A percentile compares a stretch with the other conserved stretches of the same genome.
These are phyloP conservation scores for Cinnamomum micranthum DNA, from an alignment of 164 flowering plant genomes.

Conservation along the genomic window DNA sequence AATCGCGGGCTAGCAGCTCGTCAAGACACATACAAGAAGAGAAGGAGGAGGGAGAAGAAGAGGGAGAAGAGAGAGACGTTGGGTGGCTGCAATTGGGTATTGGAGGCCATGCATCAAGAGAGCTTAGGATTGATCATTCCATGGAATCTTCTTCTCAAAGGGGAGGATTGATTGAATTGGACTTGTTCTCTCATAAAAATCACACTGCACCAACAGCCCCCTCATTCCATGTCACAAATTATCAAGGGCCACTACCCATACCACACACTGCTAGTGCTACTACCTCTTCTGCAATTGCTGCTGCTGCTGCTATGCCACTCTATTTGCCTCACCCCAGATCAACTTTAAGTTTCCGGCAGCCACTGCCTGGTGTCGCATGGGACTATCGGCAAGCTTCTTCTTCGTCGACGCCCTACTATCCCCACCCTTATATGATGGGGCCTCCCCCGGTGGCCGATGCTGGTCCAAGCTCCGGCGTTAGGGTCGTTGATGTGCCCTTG, in stretches of 20 bases:
- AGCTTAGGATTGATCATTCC: constrained; percentile 7
- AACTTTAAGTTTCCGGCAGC: constrained; percentile 20
- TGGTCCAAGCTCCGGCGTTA: constrained; percentile 40
- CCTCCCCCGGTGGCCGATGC: constrained; percentile 14
- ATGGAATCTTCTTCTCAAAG: constrained; percentile 1
- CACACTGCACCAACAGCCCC: constrained; percentile 20
- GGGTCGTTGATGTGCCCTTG: constrained; percentile 60
- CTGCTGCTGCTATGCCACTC: constrained; percentile 18
- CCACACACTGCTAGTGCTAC: not conserved
- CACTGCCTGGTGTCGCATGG: constrained; percentile 42
- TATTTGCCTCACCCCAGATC: constrained; percentile 30
- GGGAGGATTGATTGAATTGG: constrained; percentile 44
- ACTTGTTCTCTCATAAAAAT: constrained; percentile 39
- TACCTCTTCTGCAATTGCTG: not conserved
- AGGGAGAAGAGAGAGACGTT: constrained; percentile 24
- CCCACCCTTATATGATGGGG: constrained; percentile 9
- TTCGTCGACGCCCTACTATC: constrained; percentile 38
- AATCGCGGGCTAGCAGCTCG: constrained; percentile 53
- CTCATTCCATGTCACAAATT: constrained; percentile 15
- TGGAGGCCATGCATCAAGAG: constrained; percentile 25
- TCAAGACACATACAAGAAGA: constrained; percentile 10
- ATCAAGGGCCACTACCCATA: constrained; percentile 9
- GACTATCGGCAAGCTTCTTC: constrained; percentile 35
- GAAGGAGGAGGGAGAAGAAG: constrained; percentile 3
- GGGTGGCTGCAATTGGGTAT: constrained; percentile 83